Evolutionary conservation across 306 rosid species (phyloP), one percentile per base, ranked within the genome.

Genomic region (Fragaria vesca): DNA sequence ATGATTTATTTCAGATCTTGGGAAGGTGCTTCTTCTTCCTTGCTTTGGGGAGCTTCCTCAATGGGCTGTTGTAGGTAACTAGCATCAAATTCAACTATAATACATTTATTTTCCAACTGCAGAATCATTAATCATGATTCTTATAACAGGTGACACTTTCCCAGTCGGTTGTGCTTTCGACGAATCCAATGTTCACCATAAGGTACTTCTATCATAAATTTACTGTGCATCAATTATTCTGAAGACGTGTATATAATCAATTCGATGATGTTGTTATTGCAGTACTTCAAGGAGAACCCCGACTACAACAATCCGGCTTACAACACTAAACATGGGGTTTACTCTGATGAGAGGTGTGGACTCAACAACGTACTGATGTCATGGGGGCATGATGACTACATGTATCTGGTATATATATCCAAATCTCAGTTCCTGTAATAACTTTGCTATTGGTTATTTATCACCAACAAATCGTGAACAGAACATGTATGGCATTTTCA

Each of bases 311-410:
- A 85, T 72, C 79, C 91, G 72, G 72, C 85, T 36, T 88, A 85
- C 85, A 89, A 88, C 78, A 88, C 96, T 51, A 87, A 78, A 78
- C 81, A 70, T 81, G 97, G 97, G 26, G 86, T 85, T 72, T 93
- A 93, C 85, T 79, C 89, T 1, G 86, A 87, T 1, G 86, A 87
- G 76, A 86, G 83, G 66, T 88, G 96, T 78, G 96, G 97, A 66
- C 96, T 93, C 24, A 65, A 86, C 86, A 93, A 88, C 38, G 93
- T 91, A 13, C 38, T 91, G 89, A 91, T 91, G 97, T 93, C 98
- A 18, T 93, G 95, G 97, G 98, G 98, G 60, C 97, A 93, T 21
- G 98, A 90, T 76, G 98, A 93, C 72, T 93, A 93, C 78, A 91
- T 93, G 98, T 91, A 91, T 66, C 77, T 93, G 80, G 98, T 91